Base-by-base conservation (phyloP, 1,139 yeast species). In the Taphrina sp. region DNA sequence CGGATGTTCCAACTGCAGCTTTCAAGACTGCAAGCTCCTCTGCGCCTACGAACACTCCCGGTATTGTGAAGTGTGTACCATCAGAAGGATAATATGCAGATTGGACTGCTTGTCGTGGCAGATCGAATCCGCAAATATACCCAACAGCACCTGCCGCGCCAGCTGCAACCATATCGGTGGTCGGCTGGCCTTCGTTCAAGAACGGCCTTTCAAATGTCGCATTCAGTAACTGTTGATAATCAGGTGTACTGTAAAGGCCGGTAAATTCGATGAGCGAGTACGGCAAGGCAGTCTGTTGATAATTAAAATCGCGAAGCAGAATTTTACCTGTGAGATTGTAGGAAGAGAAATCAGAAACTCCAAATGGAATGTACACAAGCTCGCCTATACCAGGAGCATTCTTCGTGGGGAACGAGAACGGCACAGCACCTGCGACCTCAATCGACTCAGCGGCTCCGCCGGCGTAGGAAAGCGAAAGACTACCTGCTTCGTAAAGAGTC, bases 281-380 rank as follows among this genome's bases (percentile, higher is more conserved):
- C 5, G 38, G 20, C 7, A 35, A 10, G 7, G 38, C 5, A n/a
- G 5, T 7, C 19, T 7, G 12, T n/a, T 35, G 38, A 23, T 35
- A 35, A 23, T 35, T n/a, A n/a, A 35, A 35, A 16, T 35, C 38
- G 5, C 38, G 38, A 5, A 35, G 19, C n/a, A 35, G n/a, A 16
- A 35, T 23, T 23, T 35, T 35, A 23, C 38, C 38, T 5, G 38
- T 35, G 8, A 35, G 20, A 16, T 35, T 35, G 20, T 7, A 7
- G 5, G 38, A 7, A 23, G 38, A 35, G 38, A 35, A n/a, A 16
- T 35, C 20, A 3, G 4, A 7, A 3, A n/a, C 5, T 10, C n/a
- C 20, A 28, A 8, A 28, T 5, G 38, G 38, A n/a, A 7, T 7
- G 12, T 35, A 35, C n/a, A 35, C 38, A 10, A 35, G 22, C 22